Evolutionary conservation across 1,284 basidiomycete genomes (phyloP).

Genomic region (Cerioporus squamosus): DNA sequence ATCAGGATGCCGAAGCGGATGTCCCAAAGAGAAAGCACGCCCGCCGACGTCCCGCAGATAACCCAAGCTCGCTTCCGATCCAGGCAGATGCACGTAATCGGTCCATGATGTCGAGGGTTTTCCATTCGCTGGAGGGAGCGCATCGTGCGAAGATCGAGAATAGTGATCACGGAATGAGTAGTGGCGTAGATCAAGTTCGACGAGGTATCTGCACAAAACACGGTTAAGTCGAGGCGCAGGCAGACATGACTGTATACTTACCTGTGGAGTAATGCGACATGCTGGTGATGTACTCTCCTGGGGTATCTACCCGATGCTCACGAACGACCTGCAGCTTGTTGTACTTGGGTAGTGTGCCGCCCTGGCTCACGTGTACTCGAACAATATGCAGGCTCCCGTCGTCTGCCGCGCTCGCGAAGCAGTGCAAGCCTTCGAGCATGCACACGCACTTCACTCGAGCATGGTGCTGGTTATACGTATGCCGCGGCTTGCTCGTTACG

Average conservation of each 20-base stretch:
- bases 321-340: slow-evolving; percentile 76
- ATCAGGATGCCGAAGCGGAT: slow-evolving; percentile 90
- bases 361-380: slow-evolving; percentile 73
- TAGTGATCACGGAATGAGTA: slow-evolving; percentile 74
- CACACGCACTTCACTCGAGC: slow-evolving; percentile 83
- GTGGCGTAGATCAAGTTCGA: slow-evolving; percentile 87
- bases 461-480: slow-evolving; percentile 80
- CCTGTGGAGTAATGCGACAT: slow-evolving; percentile 81
- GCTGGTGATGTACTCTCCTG: slow-evolving; percentile 78
- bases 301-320: slow-evolving; percentile 69
- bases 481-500: slow-evolving; percentile 76
- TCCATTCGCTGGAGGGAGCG: slow-evolving; percentile 74
- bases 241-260: slow-evolving; percentile 33
- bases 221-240: neutral
- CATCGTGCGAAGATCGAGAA: slow-evolving; percentile 91
- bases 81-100: slow-evolving; percentile 84
- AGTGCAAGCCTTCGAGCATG: slow-evolving; percentile 83
- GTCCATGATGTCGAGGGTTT: slow-evolving; percentile 86
- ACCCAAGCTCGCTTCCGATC: slow-evolving; percentile 88
- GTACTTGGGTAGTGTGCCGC: slow-evolving; percentile 77
- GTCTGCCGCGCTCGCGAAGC: slow-evolving; percentile 86
- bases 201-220: slow-evolving; percentile 51
- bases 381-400: slow-evolving; percentile 88
- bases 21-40: slow-evolving; percentile 91
- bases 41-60: slow-evolving; percentile 84